These are phyloP conservation scores for Fonsecaea monophora DNA, from an alignment of 2,329 filamentous ascomycete species.

Conservation along the genomic window DNA sequence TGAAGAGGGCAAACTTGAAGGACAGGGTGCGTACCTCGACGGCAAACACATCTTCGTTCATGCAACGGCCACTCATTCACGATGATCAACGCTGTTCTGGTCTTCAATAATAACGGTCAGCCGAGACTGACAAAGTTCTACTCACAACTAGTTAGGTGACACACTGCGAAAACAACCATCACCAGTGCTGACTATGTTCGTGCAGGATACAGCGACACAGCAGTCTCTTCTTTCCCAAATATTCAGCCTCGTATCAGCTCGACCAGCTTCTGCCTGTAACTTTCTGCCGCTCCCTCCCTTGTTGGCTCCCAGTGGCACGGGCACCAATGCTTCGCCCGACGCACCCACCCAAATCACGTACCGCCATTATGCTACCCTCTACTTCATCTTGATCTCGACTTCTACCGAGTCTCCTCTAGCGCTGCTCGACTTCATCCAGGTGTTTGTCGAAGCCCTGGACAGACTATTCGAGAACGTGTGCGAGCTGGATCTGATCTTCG, in stretches of 20 bases:
- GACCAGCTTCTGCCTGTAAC: conserved; percentile 91
- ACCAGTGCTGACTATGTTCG: conserved; percentile 14
- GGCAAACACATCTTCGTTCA: not conserved
- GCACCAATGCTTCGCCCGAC: conserved; percentile 63
- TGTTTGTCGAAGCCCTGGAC: conserved; percentile 95
- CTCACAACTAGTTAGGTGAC: conserved; percentile 77
- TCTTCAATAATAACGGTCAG: conserved; percentile 98
- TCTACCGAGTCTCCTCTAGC: conserved; percentile 95
- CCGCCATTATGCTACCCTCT: conserved; percentile 96
- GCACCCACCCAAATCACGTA: conserved; percentile 95
- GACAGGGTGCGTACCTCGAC: not conserved
- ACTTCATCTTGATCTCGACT: conserved; percentile 97
- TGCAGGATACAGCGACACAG: conserved; percentile 92
- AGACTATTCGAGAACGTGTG: conserved; percentile 97
- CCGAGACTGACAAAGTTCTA: conserved; percentile 98
- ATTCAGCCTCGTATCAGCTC: conserved; percentile 92
- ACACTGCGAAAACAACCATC: not conserved
- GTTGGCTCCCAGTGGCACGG: conserved; percentile 59
- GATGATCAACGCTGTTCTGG: conserved; percentile 98
- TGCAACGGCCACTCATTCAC: conserved; percentile 23
- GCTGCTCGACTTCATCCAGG: conserved; percentile 94
- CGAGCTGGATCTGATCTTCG: conserved; percentile 97
- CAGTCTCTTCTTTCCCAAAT: conserved; percentile 97
- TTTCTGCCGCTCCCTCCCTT: conserved; percentile 82
- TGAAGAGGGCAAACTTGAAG: not conserved